Evolutionary conservation across 345 rosid genomes (phyloP), one percentile per base, ranked within the genome.

Genomic region (Lepidium didymum): DNA sequence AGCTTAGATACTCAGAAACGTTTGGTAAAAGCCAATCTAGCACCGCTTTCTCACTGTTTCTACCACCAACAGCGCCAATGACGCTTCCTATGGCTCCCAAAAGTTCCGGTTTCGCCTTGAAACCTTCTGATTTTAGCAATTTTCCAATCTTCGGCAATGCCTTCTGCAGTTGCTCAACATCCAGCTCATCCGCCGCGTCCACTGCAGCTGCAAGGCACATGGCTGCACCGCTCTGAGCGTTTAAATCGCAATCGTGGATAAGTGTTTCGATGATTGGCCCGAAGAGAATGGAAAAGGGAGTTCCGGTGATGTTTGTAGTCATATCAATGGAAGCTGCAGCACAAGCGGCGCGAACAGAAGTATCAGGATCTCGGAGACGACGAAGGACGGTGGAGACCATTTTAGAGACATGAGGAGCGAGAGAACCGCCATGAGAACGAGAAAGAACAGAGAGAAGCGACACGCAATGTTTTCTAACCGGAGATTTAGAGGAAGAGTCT

Each of bases 271-370:
- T 75, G 54, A 93, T 68, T 14, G 98, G 94, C 67, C 78, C 87
- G 1, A 79, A 77, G 54, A 90, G 67, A 27, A 78, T 54, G 10
- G 94, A 84, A 54, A 87, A 86, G 3, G 94, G 80, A 1, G 80
- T 75, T 2, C 72, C 72, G 18, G 92, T 80, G 76, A 88, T 78
- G 77, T 75, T 71, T 3, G 74, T 79, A 1, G 92, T 84, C 85
- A 91, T 87, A 60, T 92, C 92, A 2, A 86, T 72, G 13, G 84
- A 57, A 16, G 99, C 91, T 8, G 78, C 81, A 0, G 83, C 83
- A 73, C 97, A 91, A 68, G 94, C 97, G 6, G 90, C 80, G 6
- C 99, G 87, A 23, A 94, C 95, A 25, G 97, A 73, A 34, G 99
- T 79, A 45, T 94, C 99, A 0, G 89, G 80, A 44, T 94, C 99